Evolutionary conservation across 179 eudicot species (phyloP), one percentile per base, ranked within the genome.

Genomic region (Actinidia polygama): DNA sequence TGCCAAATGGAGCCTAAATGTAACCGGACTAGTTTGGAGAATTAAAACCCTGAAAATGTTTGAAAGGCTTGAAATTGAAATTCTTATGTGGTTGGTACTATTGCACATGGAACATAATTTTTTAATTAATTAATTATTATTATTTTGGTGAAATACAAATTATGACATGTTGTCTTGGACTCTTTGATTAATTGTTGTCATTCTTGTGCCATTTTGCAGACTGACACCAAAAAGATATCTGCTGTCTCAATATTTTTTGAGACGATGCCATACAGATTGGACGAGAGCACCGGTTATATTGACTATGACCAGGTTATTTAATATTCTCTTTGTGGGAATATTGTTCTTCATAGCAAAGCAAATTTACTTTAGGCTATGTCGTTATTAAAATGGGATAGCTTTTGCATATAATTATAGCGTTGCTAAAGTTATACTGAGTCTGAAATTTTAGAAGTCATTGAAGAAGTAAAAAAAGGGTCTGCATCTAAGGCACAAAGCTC

Each of bases 251-350:
- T 97, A 82, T 97, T 97, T 85, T 97, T 95, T 78, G 99, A 97
- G 94, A 97, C 99, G 59, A 97, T 97, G 99, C 99, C 99, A 14
- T 97, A 97, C 90, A 91, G 98, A 87, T 91, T 97, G 88, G 72
- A 97, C 67, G 99, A 97, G 85, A 93, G 93, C 90, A 95, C 99
- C 63, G 99, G 99, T 14, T 89, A 87, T 75, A 97, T 97, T 82
- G 98, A 97, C 87, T 97, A 97, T 83, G 99, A 97, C 67, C 99
- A 97, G 98, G 98, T 97, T 83, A 72, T 50, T 75, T 73, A 8
- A 64, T 24, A n/a, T 75, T 19, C 21, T 23, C n/a, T 30, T 46
- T 36, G 8, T 14, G 50, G 46, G 21, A 61, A 69, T 10, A 5
- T 70, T 71, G 4, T 80, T 44, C 26, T 57, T 70, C 10, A 4